Conservation (phyloP, 352 stramenopile genomes). For the Phytophthora podocarpi region DNA sequence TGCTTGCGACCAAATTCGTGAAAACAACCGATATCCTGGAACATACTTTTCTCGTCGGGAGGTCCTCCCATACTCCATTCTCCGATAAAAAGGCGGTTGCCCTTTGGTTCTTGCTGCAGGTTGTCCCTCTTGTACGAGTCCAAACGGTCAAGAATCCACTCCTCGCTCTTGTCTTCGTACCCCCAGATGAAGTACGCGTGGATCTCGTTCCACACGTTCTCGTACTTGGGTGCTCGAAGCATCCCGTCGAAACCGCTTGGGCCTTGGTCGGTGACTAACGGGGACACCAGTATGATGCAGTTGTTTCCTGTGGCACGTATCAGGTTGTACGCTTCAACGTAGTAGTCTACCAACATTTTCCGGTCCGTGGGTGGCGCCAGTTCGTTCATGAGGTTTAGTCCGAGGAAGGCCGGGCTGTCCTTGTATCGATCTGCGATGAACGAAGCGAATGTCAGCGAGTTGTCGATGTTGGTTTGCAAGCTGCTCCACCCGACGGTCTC, state of each 20-base stretch:
- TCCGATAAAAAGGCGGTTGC: conserved; percentile 39
- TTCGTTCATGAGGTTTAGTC: conserved; percentile 63
- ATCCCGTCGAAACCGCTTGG: conserved; percentile 19
- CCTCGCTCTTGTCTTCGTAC: conserved; percentile 31
- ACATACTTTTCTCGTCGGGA: conserved; percentile 18
- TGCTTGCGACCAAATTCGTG: conserved; percentile 33
- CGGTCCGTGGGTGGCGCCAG: conserved; percentile 25
- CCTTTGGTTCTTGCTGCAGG: neutral
- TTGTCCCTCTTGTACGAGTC: conserved; percentile 27
- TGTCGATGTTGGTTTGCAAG: conserved; percentile 28
- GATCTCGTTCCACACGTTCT: conserved; percentile 67
- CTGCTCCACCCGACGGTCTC: conserved; percentile 34
- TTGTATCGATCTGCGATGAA: conserved; percentile 54
- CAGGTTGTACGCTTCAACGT: conserved; percentile 33
- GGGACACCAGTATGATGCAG: conserved; percentile 45
- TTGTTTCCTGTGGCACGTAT: conserved; percentile 44
- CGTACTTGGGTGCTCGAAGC: conserved; percentile 30
- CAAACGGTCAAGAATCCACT: conserved; percentile 17
- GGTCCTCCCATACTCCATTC: conserved; percentile 55
- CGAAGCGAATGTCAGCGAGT: conserved; percentile 38
- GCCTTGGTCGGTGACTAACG: conserved; percentile 42
- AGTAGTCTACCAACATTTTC: conserved; percentile 36
- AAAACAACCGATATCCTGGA: conserved; percentile 30
- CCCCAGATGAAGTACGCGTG: no score
- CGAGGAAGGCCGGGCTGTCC: conserved; percentile 49